Evolutionary conservation across 2,329 filamentous ascomycete genomes (phyloP), one percentile per base, ranked within the genome.

Genomic region (Rutstroemia sp.): DNA sequence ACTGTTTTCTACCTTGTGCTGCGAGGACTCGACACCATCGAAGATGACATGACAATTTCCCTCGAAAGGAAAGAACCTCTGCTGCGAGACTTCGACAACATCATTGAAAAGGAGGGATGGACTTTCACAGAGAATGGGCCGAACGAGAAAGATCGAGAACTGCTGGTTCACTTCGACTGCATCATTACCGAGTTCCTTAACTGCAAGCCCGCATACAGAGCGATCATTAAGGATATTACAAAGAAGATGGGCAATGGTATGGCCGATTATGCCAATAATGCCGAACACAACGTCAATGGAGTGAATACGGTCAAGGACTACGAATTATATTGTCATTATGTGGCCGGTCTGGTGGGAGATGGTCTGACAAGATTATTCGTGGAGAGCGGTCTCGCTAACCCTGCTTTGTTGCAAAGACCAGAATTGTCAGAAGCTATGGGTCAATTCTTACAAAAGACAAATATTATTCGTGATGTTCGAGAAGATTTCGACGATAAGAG

Each of bases 211-310:
- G 82, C 81, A 56, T 97, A 99, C 75, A 82, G 81, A 71, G 81
- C 78, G 6, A 92, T 97, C 69, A 94, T 99, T 73, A 86, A 87
- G 73, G 92, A 97, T 66, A 96, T 97, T 69, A 90, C 91, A 34
- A 77, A 85, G 68, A 88, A 90, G 75, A 99, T 99, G 94, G 92
- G 92, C 61, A 92, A 97, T 68, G 94, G 94, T 64, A 99, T 99
- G 94, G 94, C 94, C 27, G 92, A 99, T 73, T 99, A 95, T 71
- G 88, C 83, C 42, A 78, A 88, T 64, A 94, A 95, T 66, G 86
- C 89, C 14, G 89, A 94, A 65, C 81, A 88, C 72, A 89, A 91
- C 65, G 76, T 81, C 62, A 83, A 90, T 58, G 90, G 90, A 48
- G 86, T 97, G 58, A 80, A 90, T 68, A 92, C 88, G 0, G 75